Evolutionary conservation across 345 rosid species (phyloP).

Genomic region (Hypericum androsaemum): DNA sequence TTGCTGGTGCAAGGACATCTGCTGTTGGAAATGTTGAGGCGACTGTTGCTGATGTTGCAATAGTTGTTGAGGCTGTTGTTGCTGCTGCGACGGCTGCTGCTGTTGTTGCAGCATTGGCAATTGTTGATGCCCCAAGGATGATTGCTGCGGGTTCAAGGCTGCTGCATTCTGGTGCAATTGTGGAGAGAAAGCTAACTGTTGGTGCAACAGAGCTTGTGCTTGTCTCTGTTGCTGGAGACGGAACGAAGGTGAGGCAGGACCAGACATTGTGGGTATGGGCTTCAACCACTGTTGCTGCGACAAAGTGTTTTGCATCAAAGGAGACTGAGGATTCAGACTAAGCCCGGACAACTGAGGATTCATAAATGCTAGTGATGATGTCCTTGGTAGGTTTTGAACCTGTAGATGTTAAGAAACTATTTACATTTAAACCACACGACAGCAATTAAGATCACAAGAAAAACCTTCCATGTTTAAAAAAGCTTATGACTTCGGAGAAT

Average conservation of each 20-base stretch:
- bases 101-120: conserved; percentile 25
- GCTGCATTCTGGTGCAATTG: conserved; percentile 63
- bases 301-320: conserved; percentile 56
- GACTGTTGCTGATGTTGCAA: conserved; percentile 23
- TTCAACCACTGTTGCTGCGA: conserved; percentile 87
- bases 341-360: conserved; percentile 61
- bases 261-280: conserved; percentile 61
- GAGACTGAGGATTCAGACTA: conserved; percentile 64
- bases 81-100: conserved; percentile 21
- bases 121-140: conserved; percentile 24
- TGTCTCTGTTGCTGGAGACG: conserved; percentile 66
- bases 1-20: conserved; percentile 20
- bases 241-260: conserved; percentile 58
- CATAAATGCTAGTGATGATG: conserved; percentile 68
- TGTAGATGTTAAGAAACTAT: conserved; percentile 21
- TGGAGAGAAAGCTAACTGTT: conserved; percentile 55
- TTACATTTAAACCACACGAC: conserved; percentile 6
- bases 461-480: no score
- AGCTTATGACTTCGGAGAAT: no score
- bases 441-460: not conserved
- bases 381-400: conserved; percentile 67
- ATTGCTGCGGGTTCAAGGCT: conserved; percentile 65
- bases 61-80: conserved; percentile 33
- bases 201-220: conserved; percentile 47
- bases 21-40: conserved; percentile 24